phyloP scores from a whole-genome alignment of 2,329 filamentous ascomycete genomes.

The Colletotrichum paranaense region DNA sequence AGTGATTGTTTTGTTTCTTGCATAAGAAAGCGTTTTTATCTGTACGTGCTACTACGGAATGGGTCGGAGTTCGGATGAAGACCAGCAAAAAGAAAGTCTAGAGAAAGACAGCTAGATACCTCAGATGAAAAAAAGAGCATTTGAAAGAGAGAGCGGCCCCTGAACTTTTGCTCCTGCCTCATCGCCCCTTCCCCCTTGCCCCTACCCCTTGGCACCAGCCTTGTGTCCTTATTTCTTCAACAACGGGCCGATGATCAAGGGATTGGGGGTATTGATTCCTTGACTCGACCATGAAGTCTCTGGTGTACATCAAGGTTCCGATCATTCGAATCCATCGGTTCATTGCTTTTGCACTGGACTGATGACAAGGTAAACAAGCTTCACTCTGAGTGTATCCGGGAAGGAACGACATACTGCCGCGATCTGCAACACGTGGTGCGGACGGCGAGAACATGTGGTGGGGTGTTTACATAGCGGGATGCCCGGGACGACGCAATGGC shows the following conservation, averaged over 20 bases:
- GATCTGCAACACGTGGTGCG: conserved; percentile 9
- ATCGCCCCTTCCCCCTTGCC: too few species aligned
- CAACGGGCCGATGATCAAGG: too few species aligned
- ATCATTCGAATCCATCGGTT: neutral
- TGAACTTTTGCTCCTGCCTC: neutral
- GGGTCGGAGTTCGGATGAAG: conserved; percentile 35
- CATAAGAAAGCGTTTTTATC: conserved; percentile 22
- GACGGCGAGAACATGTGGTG: conserved; percentile 5
- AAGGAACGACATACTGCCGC: neutral
- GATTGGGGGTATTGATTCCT: neutral
- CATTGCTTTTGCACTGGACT: neutral
- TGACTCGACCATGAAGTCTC: neutral
- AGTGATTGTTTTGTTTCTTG: conserved; percentile 16
- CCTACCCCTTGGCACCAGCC: neutral
- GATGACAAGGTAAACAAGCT: neutral
- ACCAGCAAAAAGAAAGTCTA: conserved; percentile 29
- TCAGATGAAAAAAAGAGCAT: conserved; percentile 26
- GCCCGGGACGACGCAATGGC: conserved; percentile 22
- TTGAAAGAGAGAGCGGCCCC: neutral
- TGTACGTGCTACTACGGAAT: conserved; percentile 30
- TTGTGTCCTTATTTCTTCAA: neutral
- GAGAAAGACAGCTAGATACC: conserved; percentile 30
- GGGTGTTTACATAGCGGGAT: conserved; percentile 14
- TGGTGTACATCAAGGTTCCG: neutral
- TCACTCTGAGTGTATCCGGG: neutral